These are phyloP conservation scores for Macrocystidia cucumis DNA, from an alignment of 1,284 basidiomycete species.

Conservation along the genomic window DNA sequence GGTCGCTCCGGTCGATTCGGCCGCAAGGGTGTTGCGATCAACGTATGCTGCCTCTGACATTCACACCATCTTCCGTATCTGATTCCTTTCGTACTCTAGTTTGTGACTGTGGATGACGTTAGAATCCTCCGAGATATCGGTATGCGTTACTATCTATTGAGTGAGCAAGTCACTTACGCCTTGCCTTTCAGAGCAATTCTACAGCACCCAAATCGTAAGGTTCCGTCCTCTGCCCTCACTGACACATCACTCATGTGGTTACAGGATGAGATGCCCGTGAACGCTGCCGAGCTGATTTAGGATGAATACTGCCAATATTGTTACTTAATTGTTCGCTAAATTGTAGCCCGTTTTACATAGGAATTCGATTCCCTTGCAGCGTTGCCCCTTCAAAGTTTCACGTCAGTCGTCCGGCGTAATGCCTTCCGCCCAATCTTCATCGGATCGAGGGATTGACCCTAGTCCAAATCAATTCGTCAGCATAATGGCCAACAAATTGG, in stretches of 20 bases:
- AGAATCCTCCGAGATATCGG: slow-evolving; percentile 88
- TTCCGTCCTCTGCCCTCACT: slow-evolving; percentile 10
- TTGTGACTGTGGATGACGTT: slow-evolving; percentile 88
- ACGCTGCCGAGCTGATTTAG: slow-evolving; percentile 82
- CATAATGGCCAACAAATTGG: too few species aligned
- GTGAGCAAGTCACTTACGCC: slow-evolving; percentile 9
- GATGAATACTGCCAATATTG: too few species aligned
- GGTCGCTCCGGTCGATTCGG: slow-evolving; percentile 95
- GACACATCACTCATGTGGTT: slow-evolving; percentile 14
- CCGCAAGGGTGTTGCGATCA: slow-evolving; percentile 90
- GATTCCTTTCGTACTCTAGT: slow-evolving; percentile 37
- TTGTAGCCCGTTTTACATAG: neutral
- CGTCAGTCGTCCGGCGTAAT: too few species aligned
- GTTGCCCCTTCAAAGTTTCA: too few species aligned
- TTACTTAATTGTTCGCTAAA: neutral
- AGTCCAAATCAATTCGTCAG: too few species aligned
- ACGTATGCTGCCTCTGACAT: slow-evolving; percentile 37
- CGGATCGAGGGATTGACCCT: too few species aligned
- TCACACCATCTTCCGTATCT: slow-evolving; percentile 9
- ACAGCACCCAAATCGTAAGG: slow-evolving; percentile 81
- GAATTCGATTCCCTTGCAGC: too few species aligned
- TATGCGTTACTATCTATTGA: slow-evolving; percentile 27
- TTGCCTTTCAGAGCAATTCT: slow-evolving; percentile 64
- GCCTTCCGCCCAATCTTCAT: too few species aligned
- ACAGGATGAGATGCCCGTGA: slow-evolving; percentile 92